Base-by-base conservation (phyloP, 306 rosid species). In the Phaseolus lunatus region DNA sequence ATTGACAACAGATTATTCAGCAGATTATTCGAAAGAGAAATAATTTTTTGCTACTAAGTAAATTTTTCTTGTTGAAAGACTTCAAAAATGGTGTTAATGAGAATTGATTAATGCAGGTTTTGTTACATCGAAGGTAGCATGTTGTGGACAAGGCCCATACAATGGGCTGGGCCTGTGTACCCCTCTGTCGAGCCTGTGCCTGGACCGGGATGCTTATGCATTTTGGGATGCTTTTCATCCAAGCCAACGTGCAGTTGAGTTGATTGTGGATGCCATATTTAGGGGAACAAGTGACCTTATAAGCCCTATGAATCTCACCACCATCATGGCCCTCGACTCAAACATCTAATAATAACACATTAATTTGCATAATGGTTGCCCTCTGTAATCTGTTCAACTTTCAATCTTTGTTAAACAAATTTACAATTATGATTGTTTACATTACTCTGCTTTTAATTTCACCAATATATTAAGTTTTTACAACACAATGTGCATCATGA, bases 121-220 rank as follows among this genome's bases (percentile, higher is more conserved):
- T 72, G 77, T 78, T 5, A 83, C 89, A 16, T 79, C 87, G 1
- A 86, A 86, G 50, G 62, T 77, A n/a, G 87, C 91, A 59, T 86
- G 92, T 56, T 88, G 91, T 67, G 96, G 92, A 0, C 92, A 81
- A 82, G 96, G 96, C 20, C 84, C 81, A 14, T 90, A 64, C 78
- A 86, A 88, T 49, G 92, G 88, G 26, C 0, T 85, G 10, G 92
- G 92, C 29, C 13, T 0, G 26, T 86, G 90, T 82, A 86, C 19
- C 39, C 56, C 23, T 0, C 18, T 74, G 37, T 86, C 90, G 2
- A 67, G 43, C 58, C 45, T 88, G 23, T 88, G 89, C 78, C 78
- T 80, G 0, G 39, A 88, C 49, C 26, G 87, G 11, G 65, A 70
- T 20, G 9, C 6, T 6, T 88, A 81, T 22, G 86, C 80, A 1